Evolutionary conservation across 2,329 filamentous ascomycete genomes (phyloP), one percentile per base, ranked within the genome.

Genomic region (Hypoxylon sp.): DNA sequence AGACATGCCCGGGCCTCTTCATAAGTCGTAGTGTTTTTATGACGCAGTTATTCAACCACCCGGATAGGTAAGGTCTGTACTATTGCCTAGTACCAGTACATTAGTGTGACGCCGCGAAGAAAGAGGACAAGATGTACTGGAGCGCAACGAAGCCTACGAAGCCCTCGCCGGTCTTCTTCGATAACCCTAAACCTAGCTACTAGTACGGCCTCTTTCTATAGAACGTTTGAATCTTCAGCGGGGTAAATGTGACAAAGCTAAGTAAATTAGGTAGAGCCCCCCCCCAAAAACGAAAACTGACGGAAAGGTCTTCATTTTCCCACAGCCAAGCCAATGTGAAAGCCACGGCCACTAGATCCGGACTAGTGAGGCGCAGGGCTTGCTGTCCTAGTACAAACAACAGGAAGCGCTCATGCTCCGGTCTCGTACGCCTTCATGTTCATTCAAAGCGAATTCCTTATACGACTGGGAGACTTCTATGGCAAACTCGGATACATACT

Each of bases 41-140:
- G 30, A 61, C 41, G 57, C 59, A 62, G 54, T 46, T 55, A 53
- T 55, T 62, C 59, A 55, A n/a, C 59, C 55, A 55, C 54, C 40
- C n/a, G n/a, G n/a, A n/a, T n/a, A n/a, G n/a, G n/a, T n/a, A n/a
- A n/a, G n/a, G n/a, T n/a, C n/a, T n/a, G n/a, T n/a, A n/a, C n/a
- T 44, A 57, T 41, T 57, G 49, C 57, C 59, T 59, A 53, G 55
- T 51, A 55, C 54, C 46, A 38, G 48, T 55, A 57, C 46, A 44
- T 55, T 30, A 40, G 55, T 57, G 47, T 20, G 29, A 59, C 52
- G 25, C 16, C 26, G 27, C 32, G 25, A 54, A 52, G 37, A 34
- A 44, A n/a, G 49, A 35, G 30, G 27, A 29, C 32, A 36, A 45
- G 34, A 38, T 19, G 8, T 34, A 16, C 20, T 29, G 35, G n/a